phyloP scores from a whole-genome alignment of 768 basidiomycete genomes.

The Lactarius trivialis region DNA sequence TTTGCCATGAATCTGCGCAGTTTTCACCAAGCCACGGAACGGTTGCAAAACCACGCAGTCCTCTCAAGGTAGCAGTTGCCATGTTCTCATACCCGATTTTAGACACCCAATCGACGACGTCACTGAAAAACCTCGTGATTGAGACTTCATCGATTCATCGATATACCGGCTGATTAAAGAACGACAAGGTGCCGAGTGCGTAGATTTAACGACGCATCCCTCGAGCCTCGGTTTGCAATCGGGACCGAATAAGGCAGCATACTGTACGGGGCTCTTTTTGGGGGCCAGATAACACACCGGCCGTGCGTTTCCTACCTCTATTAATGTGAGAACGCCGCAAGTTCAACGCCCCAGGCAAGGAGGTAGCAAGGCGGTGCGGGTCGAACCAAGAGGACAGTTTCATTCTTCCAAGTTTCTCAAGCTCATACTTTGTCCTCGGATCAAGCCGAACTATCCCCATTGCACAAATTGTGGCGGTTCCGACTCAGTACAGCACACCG shows the following conservation, averaged over 20 bases:
- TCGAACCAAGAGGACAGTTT: background rate
- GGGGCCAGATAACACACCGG: background rate
- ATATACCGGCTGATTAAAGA: background rate
- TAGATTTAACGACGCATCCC: background rate
- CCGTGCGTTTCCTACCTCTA: background rate
- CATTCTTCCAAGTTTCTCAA: background rate
- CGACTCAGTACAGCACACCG: background rate
- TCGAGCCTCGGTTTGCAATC: background rate
- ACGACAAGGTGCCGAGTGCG: background rate
- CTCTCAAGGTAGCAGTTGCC: constrained; percentile 1
- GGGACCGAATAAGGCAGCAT: constrained; percentile 2
- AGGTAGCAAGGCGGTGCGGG: background rate
- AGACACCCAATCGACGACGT: constrained; percentile 4
- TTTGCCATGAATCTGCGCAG: constrained; percentile 6
- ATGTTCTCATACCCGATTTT: background rate
- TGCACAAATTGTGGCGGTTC: background rate
- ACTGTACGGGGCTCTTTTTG: background rate
- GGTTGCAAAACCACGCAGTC: constrained; percentile 2
- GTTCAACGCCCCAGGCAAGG: background rate
- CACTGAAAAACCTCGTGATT: background rate
- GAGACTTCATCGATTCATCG: background rate
- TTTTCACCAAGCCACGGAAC: background rate
- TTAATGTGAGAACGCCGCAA: constrained; percentile 1
- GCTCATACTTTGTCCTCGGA: background rate
- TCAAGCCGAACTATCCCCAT: background rate